Evolutionary conservation across 495 filamentous ascomycete species (phyloP).

Genomic region (Tuber melanosporum): DNA sequence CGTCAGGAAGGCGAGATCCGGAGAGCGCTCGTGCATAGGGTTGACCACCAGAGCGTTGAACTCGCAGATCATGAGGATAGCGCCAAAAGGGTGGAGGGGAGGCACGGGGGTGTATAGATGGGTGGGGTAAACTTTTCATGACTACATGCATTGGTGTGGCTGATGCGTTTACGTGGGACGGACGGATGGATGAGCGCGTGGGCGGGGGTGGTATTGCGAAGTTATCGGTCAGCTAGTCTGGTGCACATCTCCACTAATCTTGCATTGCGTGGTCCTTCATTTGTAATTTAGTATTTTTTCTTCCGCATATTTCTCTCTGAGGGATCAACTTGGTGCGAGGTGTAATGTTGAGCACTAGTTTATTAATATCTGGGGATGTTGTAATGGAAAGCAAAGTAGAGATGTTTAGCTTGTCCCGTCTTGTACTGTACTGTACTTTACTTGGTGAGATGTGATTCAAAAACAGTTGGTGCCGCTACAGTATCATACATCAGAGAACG

Average conservation of each 20-base stretch:
- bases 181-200: background rate
- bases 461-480: background rate
- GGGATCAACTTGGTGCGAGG: background rate
- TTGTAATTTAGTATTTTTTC: background rate
- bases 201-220: background rate
- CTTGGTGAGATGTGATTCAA: background rate
- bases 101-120: background rate
- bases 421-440: background rate
- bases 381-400: background rate
- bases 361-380: too few relatives aligned
- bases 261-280: background rate
- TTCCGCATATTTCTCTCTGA: background rate
- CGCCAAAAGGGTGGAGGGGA: constrained; percentile 12
- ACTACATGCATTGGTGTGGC: background rate
- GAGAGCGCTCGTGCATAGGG: constrained; percentile 49
- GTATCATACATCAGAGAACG: background rate
- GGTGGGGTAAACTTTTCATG: background rate
- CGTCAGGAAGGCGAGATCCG: constrained; percentile 57
- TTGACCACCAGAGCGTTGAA: constrained; percentile 19
- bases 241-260: background rate
- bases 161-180: background rate
- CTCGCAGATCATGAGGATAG: background rate
- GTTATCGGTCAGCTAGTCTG: background rate
- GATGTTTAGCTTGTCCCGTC: background rate
- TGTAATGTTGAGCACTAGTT: background rate